Percentiles rank a stretch among this genome's conserved stretches.
Evolutionary conservation across 2,329 filamentous ascomycete species (phyloP).

Genomic region (Fusarium liriodendri): DNA sequence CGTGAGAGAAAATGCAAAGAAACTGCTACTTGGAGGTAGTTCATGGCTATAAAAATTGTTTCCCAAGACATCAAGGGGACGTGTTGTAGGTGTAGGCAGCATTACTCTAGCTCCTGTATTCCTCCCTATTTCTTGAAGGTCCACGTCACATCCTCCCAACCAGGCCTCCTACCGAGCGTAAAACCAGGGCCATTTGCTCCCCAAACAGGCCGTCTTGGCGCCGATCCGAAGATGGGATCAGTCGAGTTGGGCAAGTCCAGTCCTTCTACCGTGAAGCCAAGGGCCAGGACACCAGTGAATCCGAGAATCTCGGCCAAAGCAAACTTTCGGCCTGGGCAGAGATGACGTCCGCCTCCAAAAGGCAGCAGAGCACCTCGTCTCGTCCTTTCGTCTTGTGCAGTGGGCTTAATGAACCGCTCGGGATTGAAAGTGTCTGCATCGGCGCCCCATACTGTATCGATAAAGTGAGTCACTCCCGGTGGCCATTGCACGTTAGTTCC

Average conservation of each 20-base stretch:
- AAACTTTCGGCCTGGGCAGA: constrained; percentile 49
- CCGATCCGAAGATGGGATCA: constrained; percentile 11
- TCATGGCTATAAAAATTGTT: not conserved
- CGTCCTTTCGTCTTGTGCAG: constrained; percentile 34
- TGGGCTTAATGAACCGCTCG: constrained; percentile 34
- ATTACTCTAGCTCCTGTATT: not conserved
- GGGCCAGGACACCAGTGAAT: constrained; percentile 9
- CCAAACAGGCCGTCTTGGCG: constrained; percentile 13
- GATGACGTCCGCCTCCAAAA: constrained; percentile 48
- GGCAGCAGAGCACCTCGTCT: constrained; percentile 42
- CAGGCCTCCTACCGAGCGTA: not conserved
- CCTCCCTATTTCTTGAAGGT: not conserved
- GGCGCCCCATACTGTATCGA: constrained; percentile 34
- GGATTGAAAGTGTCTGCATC: constrained; percentile 32
- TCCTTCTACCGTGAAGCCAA: constrained; percentile 24
- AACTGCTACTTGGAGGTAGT: not conserved
- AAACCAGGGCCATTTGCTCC: not conserved
- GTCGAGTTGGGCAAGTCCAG: constrained; percentile 18
- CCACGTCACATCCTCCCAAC: constrained; percentile 21
- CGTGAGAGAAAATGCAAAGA: not conserved
- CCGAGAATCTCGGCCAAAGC: constrained; percentile 42
- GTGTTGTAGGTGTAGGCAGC: not conserved
- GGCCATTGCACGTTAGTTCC: constrained; percentile 42
- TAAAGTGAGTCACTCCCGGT: constrained; percentile 33
- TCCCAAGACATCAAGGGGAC: not conserved